These are phyloP conservation scores for Dictyostelium purpureum DNA, from an alignment of 78 protist genomes.

Conservation along the genomic window DNA sequence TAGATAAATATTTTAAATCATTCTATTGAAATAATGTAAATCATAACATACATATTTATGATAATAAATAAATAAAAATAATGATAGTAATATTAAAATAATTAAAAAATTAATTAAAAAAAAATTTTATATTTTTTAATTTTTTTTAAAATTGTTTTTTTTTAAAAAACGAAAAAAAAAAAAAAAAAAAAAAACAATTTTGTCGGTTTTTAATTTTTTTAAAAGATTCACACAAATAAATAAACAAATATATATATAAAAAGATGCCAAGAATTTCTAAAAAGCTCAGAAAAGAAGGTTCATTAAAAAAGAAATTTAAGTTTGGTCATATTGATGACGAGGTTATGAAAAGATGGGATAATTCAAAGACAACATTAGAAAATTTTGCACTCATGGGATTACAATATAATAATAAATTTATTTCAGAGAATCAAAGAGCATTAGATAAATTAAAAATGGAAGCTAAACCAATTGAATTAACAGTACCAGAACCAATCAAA, in stretches of 20 bases:
- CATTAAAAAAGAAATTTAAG: neutral
- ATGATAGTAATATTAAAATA: neutral
- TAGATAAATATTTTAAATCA: too few species aligned
- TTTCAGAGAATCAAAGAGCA: neutral
- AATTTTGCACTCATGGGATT: conserved; percentile 60
- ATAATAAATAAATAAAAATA: neutral
- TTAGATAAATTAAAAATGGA: conserved; percentile 15
- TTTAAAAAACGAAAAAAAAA: too few species aligned
- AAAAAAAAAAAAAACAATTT: neutral
- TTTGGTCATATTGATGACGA: conserved; percentile 32
- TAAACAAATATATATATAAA: neutral
- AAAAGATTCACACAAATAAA: neutral
- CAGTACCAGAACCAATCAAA: conserved; percentile 11
- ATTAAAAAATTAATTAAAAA: neutral
- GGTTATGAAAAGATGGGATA: conserved; percentile 53
- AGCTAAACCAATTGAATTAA: conserved; percentile 17
- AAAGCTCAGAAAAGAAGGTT: neutral
- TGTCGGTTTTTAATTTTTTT: neutral
- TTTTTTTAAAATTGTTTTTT: too few species aligned
- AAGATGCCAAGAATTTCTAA: conserved; percentile 1
- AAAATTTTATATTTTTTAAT: neutral
- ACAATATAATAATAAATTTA: conserved; percentile 1
- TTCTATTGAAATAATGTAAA: too few species aligned
- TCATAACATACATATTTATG: too few species aligned
- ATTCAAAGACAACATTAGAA: conserved; percentile 20